Conservation (phyloP, 805 yeast species). For the Nadsonia fulvescens region DNA sequence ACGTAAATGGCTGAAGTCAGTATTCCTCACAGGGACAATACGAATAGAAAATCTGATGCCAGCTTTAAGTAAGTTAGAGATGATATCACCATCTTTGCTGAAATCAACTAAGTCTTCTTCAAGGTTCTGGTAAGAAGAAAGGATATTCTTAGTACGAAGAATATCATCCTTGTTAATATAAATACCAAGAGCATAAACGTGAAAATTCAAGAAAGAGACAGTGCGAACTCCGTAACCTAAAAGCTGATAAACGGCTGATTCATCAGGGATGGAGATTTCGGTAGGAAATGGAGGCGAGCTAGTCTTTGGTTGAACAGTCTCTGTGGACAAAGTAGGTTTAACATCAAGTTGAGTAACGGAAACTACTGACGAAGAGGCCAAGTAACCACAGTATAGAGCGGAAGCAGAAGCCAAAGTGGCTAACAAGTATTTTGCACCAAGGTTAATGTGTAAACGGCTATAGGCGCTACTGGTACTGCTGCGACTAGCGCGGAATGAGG, state of each 20-base stretch:
- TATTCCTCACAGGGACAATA: slow-evolving; percentile 73
- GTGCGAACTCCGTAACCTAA: slow-evolving; percentile 70
- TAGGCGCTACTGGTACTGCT: no score
- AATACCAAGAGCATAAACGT: slow-evolving; percentile 75
- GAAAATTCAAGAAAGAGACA: slow-evolving; percentile 67
- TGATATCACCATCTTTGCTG: slow-evolving; percentile 22
- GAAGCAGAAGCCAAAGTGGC: no score
- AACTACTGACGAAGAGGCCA: no score
- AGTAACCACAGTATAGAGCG: no score
- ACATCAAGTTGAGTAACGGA: no score
- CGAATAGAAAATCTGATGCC: slow-evolving; percentile 51
- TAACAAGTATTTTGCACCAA: no score
- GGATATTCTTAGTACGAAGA: slow-evolving; percentile 10
- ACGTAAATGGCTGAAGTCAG: slow-evolving; percentile 75
- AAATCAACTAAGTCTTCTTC: slow-evolving; percentile 5
- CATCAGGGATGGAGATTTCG: slow-evolving; percentile 9
- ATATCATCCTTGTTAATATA: slow-evolving; percentile 50
- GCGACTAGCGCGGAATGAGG: no score
- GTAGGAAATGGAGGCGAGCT: slow-evolving; percentile 20
- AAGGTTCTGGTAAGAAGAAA: slow-evolving; percentile 7
- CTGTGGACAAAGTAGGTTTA: no score
- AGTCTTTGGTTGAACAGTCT: slow-evolving; percentile 18
- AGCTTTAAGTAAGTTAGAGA: slow-evolving; percentile 38
- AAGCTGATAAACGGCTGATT: slow-evolving; percentile 21
- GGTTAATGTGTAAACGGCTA: no score